phyloP scores from a whole-genome alignment of 192 early-diverging fungal species.

The Podila epicladia region DNA sequence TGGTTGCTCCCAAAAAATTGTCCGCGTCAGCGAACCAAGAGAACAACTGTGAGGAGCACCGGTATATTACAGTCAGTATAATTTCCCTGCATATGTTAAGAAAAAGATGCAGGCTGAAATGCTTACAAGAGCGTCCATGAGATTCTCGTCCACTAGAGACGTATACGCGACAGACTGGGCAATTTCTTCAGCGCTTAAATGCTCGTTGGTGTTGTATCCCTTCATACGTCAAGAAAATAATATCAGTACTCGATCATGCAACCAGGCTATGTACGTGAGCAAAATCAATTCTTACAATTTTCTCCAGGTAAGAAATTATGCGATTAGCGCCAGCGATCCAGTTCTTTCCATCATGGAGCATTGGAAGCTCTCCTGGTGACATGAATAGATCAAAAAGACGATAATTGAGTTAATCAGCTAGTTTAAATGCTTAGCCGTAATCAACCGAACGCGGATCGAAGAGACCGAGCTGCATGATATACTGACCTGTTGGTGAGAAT shows the following conservation, averaged over 20 bases:
- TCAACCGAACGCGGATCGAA: not conserved
- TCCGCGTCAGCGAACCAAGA: conserved; percentile 85
- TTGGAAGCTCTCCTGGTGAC: conserved; percentile 72
- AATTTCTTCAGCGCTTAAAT: conserved; percentile 46
- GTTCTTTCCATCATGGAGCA: conserved; percentile 66
- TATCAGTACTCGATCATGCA: conserved; percentile 20
- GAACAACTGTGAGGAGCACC: conserved; percentile 61
- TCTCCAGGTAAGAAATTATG: conserved; percentile 57
- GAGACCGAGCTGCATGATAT: not conserved
- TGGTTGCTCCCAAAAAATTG: conserved; percentile 80
- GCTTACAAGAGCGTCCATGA: conserved; percentile 78
- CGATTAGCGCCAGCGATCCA: conserved; percentile 64
- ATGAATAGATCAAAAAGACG: not conserved
- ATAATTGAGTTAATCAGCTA: not conserved
- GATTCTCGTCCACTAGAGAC: conserved; percentile 78
- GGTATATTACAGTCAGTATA: not conserved
- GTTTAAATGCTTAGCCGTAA: not conserved
- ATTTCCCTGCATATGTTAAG: no score
- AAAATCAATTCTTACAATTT: conserved; percentile 22
- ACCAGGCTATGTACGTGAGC: not conserved
- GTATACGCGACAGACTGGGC: conserved; percentile 67
- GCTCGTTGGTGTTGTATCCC: conserved; percentile 52
- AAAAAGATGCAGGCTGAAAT: not conserved
- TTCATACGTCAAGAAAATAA: conserved; percentile 17
- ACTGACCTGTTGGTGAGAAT: conserved; percentile 71